These are phyloP conservation scores for Acacia confusa DNA, from an alignment of 306 rosid genomes.

Conservation along the genomic window DNA sequence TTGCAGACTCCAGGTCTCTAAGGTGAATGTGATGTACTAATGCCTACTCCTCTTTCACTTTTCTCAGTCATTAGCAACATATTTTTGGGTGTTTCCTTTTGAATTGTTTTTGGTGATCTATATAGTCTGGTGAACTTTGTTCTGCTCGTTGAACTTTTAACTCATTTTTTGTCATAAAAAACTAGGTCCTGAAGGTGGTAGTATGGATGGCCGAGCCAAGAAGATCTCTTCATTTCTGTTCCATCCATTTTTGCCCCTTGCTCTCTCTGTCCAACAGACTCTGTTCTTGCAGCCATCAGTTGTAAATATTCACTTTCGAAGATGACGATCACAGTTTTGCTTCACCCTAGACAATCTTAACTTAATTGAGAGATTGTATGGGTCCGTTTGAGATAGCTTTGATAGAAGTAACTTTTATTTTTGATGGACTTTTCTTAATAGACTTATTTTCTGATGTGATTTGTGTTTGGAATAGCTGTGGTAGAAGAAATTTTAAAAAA, in stretches of 20 bases:
- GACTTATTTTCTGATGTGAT: too few relatives aligned
- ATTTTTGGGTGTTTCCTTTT: neutral
- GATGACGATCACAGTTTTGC: slow-evolving; percentile 41
- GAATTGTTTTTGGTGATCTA: neutral
- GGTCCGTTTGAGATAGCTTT: too few relatives aligned
- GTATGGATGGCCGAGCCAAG: slow-evolving; percentile 73
- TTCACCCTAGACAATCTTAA: slow-evolving; percentile 1
- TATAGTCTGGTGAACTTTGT: slow-evolving; percentile 15
- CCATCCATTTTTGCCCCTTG: slow-evolving; percentile 90
- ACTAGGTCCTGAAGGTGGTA: slow-evolving; percentile 91
- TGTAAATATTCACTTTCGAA: slow-evolving; percentile 88
- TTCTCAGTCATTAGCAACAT: neutral
- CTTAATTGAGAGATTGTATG: slow-evolving; percentile 33
- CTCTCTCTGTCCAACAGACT: slow-evolving; percentile 85
- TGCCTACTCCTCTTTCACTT: neutral
- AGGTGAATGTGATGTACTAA: neutral
- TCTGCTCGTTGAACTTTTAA: slow-evolving; percentile 18
- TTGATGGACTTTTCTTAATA: too few relatives aligned
- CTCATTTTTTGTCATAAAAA: slow-evolving; percentile 1
- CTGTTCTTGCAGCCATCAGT: slow-evolving; percentile 72
- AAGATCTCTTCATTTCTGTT: slow-evolving; percentile 79
- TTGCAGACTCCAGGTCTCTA: neutral
- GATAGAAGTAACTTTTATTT: too few relatives aligned
- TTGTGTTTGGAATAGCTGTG: too few relatives aligned
- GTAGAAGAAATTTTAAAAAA: too few relatives aligned